A percentile compares a stretch with the other conserved stretches of the same genome.
Conservation (phyloP, 495 filamentous ascomycete genomes). For the Penicillium desertorum region DNA sequence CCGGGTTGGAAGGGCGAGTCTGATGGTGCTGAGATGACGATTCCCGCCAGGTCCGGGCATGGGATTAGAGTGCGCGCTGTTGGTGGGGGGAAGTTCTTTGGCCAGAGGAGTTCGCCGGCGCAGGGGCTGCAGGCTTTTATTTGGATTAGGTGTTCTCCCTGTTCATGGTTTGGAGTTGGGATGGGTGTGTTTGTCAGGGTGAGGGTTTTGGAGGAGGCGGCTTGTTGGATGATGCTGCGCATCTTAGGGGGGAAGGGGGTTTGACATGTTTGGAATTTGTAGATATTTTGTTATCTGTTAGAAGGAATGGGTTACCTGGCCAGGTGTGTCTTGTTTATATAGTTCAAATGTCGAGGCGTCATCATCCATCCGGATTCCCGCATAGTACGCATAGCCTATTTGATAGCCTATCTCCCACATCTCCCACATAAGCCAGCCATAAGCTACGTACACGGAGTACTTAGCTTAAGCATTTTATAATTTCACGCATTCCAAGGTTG, state of each 20-base stretch:
- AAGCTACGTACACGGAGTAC: not conserved
- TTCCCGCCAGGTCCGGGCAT: slow-evolving; percentile 53
- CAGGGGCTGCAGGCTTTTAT: slow-evolving; percentile 51
- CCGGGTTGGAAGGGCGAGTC: slow-evolving; percentile 48
- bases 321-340: not conserved
- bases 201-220: slow-evolving; percentile 11
- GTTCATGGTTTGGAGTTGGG: slow-evolving; percentile 21
- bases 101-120: slow-evolving; percentile 56
- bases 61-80: slow-evolving; percentile 41
- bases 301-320: not conserved
- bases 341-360: not conserved
- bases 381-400: slow-evolving; percentile 8
- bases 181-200: slow-evolving; percentile 19
- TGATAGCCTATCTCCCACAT: slow-evolving; percentile 6
- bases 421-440: too few species aligned
- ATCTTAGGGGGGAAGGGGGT: not conserved
- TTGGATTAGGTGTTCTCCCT: slow-evolving; percentile 51
- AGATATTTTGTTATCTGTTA: not conserved
- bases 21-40: slow-evolving; percentile 41
- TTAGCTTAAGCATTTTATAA: not conserved
- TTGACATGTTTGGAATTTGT: not conserved
- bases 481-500: too few species aligned
- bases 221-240: not conserved
- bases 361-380: not conserved
- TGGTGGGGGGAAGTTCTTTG: slow-evolving; percentile 37